Evolutionary conservation across 257 asterid species (phyloP).

Genomic region (Penstemon eatonii): DNA sequence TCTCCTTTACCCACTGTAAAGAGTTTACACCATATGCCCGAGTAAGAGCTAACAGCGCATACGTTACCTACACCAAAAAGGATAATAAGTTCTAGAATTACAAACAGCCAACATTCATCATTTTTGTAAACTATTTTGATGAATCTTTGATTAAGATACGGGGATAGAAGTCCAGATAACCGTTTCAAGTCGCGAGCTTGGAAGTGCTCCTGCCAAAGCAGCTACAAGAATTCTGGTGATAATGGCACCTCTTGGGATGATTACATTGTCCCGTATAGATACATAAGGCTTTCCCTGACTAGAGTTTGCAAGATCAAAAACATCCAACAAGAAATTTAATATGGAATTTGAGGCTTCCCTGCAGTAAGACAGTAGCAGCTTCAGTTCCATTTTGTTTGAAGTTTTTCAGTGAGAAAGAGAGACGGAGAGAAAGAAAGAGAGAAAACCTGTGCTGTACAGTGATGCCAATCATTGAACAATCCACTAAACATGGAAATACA

Average conservation of each 20-base stretch:
- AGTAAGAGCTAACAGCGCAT: constrained; percentile 70
- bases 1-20: constrained; percentile 81
- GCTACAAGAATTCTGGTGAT: constrained; percentile 81
- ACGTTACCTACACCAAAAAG: constrained; percentile 56
- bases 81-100: constrained; percentile 22
- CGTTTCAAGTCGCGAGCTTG: constrained; percentile 87
- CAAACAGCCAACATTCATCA: constrained; percentile 11
- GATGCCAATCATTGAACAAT: constrained; percentile 84
- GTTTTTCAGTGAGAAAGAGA: neutral
- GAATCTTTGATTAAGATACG: neutral
- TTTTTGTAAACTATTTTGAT: neutral
- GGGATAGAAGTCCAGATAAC: constrained; percentile 37
- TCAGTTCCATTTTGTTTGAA: constrained; percentile 20
- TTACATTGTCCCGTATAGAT: constrained; percentile 71
- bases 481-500: constrained; percentile 82
- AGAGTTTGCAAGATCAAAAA: constrained; percentile 77
- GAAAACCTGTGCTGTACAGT: constrained; percentile 92
- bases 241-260: constrained; percentile 74
- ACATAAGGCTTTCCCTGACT: constrained; percentile 59
- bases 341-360: constrained; percentile 98
- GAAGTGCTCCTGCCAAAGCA: constrained; percentile 93
- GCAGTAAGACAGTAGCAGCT: constrained; percentile 37
- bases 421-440: constrained; percentile 39
- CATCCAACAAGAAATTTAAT: constrained; percentile 75
- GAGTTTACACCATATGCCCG: constrained; percentile 75